Conservation (phyloP, 345 rosid species). For the Corchorus capsularis region DNA sequence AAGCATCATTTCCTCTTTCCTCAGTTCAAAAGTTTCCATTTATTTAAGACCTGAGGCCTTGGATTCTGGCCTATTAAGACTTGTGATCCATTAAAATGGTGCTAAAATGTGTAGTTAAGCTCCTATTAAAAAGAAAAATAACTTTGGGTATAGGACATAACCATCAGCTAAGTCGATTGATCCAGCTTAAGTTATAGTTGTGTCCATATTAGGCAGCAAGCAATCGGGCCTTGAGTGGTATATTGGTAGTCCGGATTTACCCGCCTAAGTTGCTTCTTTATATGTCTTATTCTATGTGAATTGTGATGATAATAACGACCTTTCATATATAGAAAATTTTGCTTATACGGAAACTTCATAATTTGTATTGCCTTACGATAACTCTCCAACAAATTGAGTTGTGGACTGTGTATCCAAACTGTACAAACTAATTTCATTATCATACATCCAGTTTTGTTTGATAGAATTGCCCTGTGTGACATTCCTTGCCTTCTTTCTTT, state of each 20-base stretch:
- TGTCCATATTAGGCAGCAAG: not conserved
- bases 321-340: not conserved
- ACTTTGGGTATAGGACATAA: too few species aligned
- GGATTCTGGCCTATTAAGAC: not conserved
- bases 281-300: not conserved
- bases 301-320: not conserved
- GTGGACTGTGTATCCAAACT: not conserved
- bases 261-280: not conserved
- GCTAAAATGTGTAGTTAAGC: not conserved
- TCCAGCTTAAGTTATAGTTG: not conserved
- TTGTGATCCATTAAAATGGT: not conserved
- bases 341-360: not conserved
- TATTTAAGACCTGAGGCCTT: not conserved
- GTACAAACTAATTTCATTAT: not conserved
- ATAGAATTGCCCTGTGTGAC: not conserved
- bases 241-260: not conserved
- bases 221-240: not conserved
- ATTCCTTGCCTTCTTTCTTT: not conserved
- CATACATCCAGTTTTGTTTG: not conserved
- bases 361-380: not conserved
- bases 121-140: not conserved
- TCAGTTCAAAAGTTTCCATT: not conserved
- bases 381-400: conserved; percentile 9
- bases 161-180: not conserved
- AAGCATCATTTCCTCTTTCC: not conserved